Conservation (phyloP, 2,329 filamentous ascomycete genomes). For the Diplodia scrobiculata region DNA sequence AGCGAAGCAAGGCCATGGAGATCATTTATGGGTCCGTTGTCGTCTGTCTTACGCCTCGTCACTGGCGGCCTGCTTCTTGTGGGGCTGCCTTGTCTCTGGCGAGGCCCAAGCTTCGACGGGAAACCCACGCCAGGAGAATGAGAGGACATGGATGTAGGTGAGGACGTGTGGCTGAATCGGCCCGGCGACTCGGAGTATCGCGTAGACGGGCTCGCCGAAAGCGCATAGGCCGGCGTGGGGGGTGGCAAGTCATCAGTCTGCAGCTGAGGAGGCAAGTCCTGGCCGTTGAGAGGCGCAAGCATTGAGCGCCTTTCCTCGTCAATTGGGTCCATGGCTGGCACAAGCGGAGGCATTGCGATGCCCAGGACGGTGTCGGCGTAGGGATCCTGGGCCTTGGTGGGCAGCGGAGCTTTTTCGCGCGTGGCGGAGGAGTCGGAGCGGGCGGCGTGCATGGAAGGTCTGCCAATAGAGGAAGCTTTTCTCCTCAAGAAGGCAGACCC, state of each 20-base stretch:
- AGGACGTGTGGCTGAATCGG: slow-evolving; percentile 74
- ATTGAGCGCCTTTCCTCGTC: slow-evolving; percentile 32
- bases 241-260: slow-evolving; percentile 68
- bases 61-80: slow-evolving; percentile 61
- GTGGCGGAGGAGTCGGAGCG: slow-evolving; percentile 33
- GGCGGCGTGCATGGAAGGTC: slow-evolving; percentile 39
- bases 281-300: slow-evolving; percentile 32
- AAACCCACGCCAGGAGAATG: slow-evolving; percentile 66
- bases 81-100: slow-evolving; percentile 59
- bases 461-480: slow-evolving; percentile 50
- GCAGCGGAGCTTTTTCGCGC: slow-evolving; percentile 35
- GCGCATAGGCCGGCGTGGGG: slow-evolving; percentile 65
- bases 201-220: slow-evolving; percentile 73
- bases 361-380: slow-evolving; percentile 50
- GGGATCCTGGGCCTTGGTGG: slow-evolving; percentile 43
- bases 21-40: slow-evolving; percentile 53
- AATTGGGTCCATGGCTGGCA: slow-evolving; percentile 30
- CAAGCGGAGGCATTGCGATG: slow-evolving; percentile 43
- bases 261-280: slow-evolving; percentile 53
- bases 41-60: slow-evolving; percentile 59
- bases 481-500: slow-evolving; percentile 49
- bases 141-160: slow-evolving; percentile 75
- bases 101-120: slow-evolving; percentile 47
- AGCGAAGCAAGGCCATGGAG: slow-evolving; percentile 65
- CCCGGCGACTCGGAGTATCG: slow-evolving; percentile 73